Evolutionary conservation across 1,284 basidiomycete species (phyloP).

Genomic region (Bjerkandera adusta): DNA sequence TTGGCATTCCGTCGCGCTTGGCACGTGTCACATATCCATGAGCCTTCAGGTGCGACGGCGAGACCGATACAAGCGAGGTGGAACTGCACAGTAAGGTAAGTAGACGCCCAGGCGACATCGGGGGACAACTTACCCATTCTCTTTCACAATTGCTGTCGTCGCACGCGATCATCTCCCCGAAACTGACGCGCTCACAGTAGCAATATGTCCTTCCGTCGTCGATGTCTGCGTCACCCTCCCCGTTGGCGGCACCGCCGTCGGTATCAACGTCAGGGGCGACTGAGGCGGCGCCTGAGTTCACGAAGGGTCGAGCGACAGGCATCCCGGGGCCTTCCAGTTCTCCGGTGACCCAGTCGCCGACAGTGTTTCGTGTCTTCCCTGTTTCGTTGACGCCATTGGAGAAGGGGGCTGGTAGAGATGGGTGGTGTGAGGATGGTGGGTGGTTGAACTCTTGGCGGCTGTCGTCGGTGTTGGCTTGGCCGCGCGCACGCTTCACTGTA

Average conservation of each 20-base stretch:
- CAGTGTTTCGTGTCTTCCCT: constrained; percentile 20
- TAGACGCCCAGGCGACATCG: not conserved
- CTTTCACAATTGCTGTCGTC: constrained; percentile 85
- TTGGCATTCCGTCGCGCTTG: constrained; percentile 47
- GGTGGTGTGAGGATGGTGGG: constrained; percentile 36
- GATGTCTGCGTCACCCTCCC: constrained; percentile 50
- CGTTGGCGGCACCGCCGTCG: constrained; percentile 27
- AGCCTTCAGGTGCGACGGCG: constrained; percentile 67
- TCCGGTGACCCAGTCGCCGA: constrained; percentile 42
- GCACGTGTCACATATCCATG: constrained; percentile 82
- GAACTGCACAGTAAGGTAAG: constrained; percentile 56
- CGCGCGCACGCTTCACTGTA: constrained; percentile 24
- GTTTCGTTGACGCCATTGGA: constrained; percentile 15
- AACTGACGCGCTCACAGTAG: constrained; percentile 83
- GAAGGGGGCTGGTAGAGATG: constrained; percentile 41
- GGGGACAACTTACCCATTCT: constrained; percentile 83
- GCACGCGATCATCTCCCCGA: constrained; percentile 97
- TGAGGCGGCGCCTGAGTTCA: constrained; percentile 25
- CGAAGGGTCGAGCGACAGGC: constrained; percentile 52
- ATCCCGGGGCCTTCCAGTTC: constrained; percentile 76
- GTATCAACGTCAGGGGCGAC: constrained; percentile 22
- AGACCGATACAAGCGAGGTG: constrained; percentile 82
- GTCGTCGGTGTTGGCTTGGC: constrained; percentile 24
- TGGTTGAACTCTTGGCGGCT: constrained; percentile 33
- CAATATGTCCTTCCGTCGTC: constrained; percentile 85